Evolutionary conservation across 495 filamentous ascomycete genomes (phyloP), one percentile per base, ranked within the genome.

Genomic region (Xylaria telfairii): DNA sequence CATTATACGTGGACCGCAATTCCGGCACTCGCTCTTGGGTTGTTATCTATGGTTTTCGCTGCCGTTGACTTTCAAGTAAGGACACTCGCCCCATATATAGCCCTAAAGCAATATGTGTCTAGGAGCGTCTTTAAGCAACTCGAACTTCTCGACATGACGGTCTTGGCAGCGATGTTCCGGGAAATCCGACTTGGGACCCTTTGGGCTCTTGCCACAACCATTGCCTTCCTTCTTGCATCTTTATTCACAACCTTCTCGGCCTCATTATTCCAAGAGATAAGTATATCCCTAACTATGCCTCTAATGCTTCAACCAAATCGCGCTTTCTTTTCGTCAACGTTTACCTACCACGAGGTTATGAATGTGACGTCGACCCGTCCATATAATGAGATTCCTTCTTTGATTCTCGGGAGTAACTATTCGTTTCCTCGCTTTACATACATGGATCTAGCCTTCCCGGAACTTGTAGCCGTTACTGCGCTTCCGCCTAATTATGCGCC

Each of bases 381-480:
- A 28, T 28, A 0, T 1, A 1, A 0, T 1, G 41, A 64, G 15
- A 32, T 64, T 19, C 3, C 61, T 2, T 30, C 24, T 10, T 5
- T 47, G 7, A 47, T 64, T 4, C 26, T 32, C 3, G 39, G 10
- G 4, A 47, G 41, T 41, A 64, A 64, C 26, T 47, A 30, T 7
- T 41, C 59, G 12, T 64, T 64, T 42, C 61, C 61, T 9, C 21
- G 61, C 4, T 64, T 47, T 26, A 64, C 61, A 32, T 64, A 28
- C 13, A 47, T 26, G 6, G 41, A 64, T n/a, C 12, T 64, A 26
- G 41, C 42, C 5, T 64, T 64, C 24, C 26, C 42, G 2, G 21
- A 46, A 53, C 3, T 66, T 68, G 30, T 70, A 56, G 37, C 17
- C 41, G 67, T 9, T 73, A 56, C 28, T 70, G 3, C n/a, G 3